phyloP scores from a whole-genome alignment of 139 green algal genomes.

The Volvox reticuliferus region DNA sequence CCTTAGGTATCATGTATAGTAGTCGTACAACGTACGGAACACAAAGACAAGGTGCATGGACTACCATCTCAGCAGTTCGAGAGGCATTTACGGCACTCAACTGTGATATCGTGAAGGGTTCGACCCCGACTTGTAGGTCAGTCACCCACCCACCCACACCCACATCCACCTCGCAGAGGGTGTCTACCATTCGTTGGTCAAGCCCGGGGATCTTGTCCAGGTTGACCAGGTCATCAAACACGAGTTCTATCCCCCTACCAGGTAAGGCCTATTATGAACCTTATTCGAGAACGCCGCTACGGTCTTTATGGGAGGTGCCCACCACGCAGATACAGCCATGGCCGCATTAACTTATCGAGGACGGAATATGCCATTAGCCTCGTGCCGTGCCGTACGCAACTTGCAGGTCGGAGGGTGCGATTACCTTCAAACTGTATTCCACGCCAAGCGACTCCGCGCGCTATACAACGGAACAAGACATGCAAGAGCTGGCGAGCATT shows the following conservation, averaged over 20 bases:
- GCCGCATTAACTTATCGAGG: background rate
- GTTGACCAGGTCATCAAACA: slow-evolving; percentile 3
- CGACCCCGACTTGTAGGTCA: too few relatives aligned
- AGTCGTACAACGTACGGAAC: too few relatives aligned
- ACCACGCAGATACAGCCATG: background rate
- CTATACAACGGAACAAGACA: background rate
- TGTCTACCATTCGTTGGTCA: background rate
- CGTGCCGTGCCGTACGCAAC: too few relatives aligned
- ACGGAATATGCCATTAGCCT: background rate
- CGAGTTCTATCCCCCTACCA: background rate
- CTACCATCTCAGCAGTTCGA: too few relatives aligned
- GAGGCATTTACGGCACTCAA: too few relatives aligned
- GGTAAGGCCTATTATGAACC: background rate
- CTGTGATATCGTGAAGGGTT: too few relatives aligned
- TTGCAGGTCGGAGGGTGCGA: too few relatives aligned
- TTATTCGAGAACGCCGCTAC: too few relatives aligned
- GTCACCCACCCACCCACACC: background rate
- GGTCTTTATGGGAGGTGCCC: too few relatives aligned
- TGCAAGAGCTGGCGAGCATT: background rate
- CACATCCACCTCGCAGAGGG: background rate
- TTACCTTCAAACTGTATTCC: background rate
- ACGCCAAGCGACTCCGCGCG: background rate
- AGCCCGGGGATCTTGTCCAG: background rate
- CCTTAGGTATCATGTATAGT: too few relatives aligned
- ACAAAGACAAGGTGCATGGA: too few relatives aligned